Percentiles rank a stretch among this genome's conserved stretches.
Conservation (phyloP, 176 grass and related monocot species). For the Stipa capillata region DNA sequence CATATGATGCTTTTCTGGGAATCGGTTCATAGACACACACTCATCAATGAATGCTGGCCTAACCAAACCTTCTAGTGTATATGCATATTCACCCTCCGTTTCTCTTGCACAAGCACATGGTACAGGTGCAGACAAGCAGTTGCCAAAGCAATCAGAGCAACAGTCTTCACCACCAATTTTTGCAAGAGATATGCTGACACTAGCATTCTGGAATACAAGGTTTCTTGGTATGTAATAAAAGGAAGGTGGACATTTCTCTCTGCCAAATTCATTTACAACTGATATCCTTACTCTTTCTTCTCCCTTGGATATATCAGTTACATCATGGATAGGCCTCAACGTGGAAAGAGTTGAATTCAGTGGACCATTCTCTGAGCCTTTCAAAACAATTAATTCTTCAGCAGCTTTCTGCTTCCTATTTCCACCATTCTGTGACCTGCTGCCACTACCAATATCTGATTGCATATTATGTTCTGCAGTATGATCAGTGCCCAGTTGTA, state of each 20-base stretch:
- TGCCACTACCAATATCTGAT: neutral
- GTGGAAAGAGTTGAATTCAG: conserved; percentile 5
- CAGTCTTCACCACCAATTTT: conserved; percentile 53
- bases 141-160: conserved; percentile 53
- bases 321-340: conserved; percentile 34
- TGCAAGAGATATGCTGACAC: conserved; percentile 46
- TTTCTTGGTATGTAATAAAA: conserved; percentile 56
- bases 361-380: neutral
- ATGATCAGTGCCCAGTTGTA: conserved; percentile 24
- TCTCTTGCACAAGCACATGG: conserved; percentile 57
- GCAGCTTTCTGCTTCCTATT: conserved; percentile 6
- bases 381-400: conserved; percentile 1
- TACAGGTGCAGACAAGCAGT: conserved; percentile 47
- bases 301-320: conserved; percentile 58
- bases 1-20: conserved; percentile 23
- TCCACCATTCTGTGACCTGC: neutral
- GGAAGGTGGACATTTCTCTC: conserved; percentile 23
- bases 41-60: conserved; percentile 51
- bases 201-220: conserved; percentile 46
- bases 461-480: conserved; percentile 10
- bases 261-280: conserved; percentile 45
- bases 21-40: conserved; percentile 28
- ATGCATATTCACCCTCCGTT: conserved; percentile 57
- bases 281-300: conserved; percentile 49
- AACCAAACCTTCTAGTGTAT: conserved; percentile 50